phyloP scores from a whole-genome alignment of 805 yeast genomes.

The Grigorovia jiainica region DNA sequence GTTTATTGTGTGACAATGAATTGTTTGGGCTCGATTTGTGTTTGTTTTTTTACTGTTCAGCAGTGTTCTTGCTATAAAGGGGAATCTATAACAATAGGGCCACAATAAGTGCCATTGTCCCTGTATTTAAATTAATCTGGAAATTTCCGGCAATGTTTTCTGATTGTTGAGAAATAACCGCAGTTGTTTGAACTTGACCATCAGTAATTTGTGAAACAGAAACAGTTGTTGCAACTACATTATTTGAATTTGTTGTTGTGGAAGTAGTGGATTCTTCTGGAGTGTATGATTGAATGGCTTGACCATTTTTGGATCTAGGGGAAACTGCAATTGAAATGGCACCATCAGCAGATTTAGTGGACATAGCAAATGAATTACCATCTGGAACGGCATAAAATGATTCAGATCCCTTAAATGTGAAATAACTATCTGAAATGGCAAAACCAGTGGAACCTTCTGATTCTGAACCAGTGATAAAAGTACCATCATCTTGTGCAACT shows the following conservation, averaged over 20 bases:
- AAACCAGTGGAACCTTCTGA: conserved; percentile 28
- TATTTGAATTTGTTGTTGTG: conserved; percentile 1
- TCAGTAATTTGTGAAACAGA: conserved; percentile 23
- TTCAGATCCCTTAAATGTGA: conserved; percentile 8
- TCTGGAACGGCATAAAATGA: conserved; percentile 34
- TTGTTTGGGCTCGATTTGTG: no score
- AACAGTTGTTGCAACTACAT: conserved; percentile 16
- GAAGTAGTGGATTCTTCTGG: conserved; percentile 2
- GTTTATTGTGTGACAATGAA: no score
- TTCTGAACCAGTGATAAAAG: conserved; percentile 16
- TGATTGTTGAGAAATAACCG: conserved; percentile 5
- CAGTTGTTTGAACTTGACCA: conserved; percentile 11
- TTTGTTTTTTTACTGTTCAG: no score
- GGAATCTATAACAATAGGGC: background rate
- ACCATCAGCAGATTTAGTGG: conserved; percentile 16
- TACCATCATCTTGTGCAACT: conserved; percentile 19
- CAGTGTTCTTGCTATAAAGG: no score
- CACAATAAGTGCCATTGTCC: conserved; percentile 5
- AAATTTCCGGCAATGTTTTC: conserved; percentile 1
- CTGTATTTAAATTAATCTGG: conserved; percentile 27
- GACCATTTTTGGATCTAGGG: conserved; percentile 3
- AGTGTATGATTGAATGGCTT: conserved; percentile 8
- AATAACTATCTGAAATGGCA: conserved; percentile 20
- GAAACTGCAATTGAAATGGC: conserved; percentile 17
- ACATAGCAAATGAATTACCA: conserved; percentile 14